phyloP scores from a whole-genome alignment of 768 basidiomycete genomes.

The Termitomyces sp. region DNA sequence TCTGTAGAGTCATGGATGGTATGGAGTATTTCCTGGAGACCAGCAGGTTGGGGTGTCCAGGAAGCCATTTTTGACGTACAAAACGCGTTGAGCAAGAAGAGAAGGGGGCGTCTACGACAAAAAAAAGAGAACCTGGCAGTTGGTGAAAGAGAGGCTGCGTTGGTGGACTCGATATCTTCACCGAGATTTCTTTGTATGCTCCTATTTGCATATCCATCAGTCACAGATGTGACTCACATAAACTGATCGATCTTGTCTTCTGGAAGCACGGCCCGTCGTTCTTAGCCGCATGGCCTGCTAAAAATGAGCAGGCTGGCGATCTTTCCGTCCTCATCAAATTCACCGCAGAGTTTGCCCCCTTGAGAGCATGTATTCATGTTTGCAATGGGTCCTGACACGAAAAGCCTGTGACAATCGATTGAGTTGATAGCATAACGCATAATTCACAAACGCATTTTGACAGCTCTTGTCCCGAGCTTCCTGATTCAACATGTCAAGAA shows the following conservation, averaged over 20 bases:
- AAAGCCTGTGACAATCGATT: background rate
- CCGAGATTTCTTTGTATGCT: conserved; percentile 19
- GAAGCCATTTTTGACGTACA: conserved; percentile 46
- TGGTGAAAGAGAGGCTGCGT: conserved; percentile 8
- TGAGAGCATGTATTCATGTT: background rate
- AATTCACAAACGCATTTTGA: background rate
- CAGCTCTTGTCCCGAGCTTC: background rate
- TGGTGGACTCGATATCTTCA: conserved; percentile 15
- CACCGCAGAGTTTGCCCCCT: background rate
- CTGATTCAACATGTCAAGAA: background rate
- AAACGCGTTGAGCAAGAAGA: conserved; percentile 30
- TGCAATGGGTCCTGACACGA: background rate
- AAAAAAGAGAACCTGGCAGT: conserved; percentile 20
- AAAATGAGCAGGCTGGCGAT: background rate
- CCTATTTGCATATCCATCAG: conserved; percentile 9
- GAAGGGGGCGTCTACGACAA: conserved; percentile 15
- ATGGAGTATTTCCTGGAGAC: conserved; percentile 86
- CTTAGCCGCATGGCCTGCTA: background rate
- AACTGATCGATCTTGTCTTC: conserved; percentile 9
- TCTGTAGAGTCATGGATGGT: conserved; percentile 91
- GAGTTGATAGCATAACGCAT: background rate
- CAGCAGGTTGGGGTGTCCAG: conserved; percentile 83
- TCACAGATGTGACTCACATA: conserved; percentile 14
- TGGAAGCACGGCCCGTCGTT: conserved; percentile 3
- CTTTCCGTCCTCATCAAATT: background rate